These are phyloP conservation scores for Cercospora janseana DNA, from an alignment of 2,329 filamentous ascomycete species.

Conservation along the genomic window DNA sequence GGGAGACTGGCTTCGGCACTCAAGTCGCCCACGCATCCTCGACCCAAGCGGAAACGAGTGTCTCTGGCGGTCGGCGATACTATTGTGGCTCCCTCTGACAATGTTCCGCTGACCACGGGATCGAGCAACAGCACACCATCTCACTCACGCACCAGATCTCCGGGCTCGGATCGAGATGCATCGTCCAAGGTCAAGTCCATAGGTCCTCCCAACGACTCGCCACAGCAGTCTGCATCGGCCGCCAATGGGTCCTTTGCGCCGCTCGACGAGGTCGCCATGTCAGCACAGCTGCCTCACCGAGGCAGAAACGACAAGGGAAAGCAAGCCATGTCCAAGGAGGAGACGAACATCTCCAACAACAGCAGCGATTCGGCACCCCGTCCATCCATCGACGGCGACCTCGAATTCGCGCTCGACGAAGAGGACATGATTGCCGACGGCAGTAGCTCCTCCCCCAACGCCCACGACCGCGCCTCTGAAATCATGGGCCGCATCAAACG, in stretches of 20 bases:
- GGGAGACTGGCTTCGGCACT: slow-evolving; percentile 37
- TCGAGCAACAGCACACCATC: slow-evolving; percentile 33
- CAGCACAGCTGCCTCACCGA: slow-evolving; percentile 6
- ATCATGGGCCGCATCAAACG: slow-evolving; percentile 21
- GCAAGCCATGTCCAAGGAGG: background rate
- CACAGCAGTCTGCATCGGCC: slow-evolving; percentile 9
- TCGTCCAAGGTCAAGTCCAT: background rate
- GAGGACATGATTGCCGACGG: slow-evolving; percentile 18
- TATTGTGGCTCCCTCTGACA: slow-evolving; percentile 39
- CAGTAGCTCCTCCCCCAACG: background rate
- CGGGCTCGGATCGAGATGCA: slow-evolving; percentile 9
- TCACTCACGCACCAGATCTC: slow-evolving; percentile 32
- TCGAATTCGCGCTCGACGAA: slow-evolving; percentile 34
- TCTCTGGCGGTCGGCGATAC: slow-evolving; percentile 38
- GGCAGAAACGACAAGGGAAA: slow-evolving; percentile 2
- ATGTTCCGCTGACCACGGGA: slow-evolving; percentile 30
- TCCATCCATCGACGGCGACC: slow-evolving; percentile 32
- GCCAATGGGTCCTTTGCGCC: slow-evolving; percentile 6
- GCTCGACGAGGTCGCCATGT: slow-evolving; percentile 10
- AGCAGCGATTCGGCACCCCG: slow-evolving; percentile 2
- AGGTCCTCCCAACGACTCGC: slow-evolving; percentile 5
- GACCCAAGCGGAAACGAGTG: slow-evolving; percentile 36
- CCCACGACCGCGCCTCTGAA: slow-evolving; percentile 18
- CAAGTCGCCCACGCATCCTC: slow-evolving; percentile 34
- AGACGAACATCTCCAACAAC: background rate